A percentile compares a stretch with the other conserved stretches of the same genome.
Conservation (phyloP, 176 grass and related monocot species). For the Melocanna baccifera region DNA sequence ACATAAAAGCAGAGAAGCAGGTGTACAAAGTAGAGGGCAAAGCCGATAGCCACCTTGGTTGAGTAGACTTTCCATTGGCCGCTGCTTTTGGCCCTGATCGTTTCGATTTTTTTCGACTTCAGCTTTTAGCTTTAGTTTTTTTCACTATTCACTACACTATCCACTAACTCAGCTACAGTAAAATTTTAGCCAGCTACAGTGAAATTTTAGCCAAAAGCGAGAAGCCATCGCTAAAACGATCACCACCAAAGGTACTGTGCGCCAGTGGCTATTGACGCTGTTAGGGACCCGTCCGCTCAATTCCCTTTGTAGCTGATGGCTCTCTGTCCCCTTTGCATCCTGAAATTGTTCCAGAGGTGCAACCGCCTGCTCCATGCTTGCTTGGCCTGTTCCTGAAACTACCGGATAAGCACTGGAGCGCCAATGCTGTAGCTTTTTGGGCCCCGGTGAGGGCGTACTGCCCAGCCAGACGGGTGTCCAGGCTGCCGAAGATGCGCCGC, state of each 20-base stretch:
- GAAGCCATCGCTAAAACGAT: too few relatives aligned
- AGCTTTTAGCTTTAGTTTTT: too few relatives aligned
- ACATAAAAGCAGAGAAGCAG: too few relatives aligned
- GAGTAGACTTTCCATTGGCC: not conserved
- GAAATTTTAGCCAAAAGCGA: too few relatives aligned
- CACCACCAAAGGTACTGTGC: too few relatives aligned
- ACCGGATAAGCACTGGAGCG: slow-evolving; percentile 48
- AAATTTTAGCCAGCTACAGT: too few relatives aligned
- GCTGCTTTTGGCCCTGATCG: not conserved
- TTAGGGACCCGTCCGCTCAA: not conserved
- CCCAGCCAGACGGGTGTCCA: slow-evolving; percentile 49
- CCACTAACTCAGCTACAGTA: too few relatives aligned
- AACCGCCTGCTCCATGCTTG: slow-evolving; percentile 57
- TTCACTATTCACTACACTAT: too few relatives aligned
- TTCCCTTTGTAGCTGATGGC: not conserved
- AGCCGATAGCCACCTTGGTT: not conserved
- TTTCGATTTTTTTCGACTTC: too few relatives aligned
- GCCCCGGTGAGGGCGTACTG: slow-evolving; percentile 56
- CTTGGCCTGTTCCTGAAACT: slow-evolving; percentile 50
- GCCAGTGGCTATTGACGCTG: not conserved
- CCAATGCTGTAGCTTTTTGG: slow-evolving; percentile 41
- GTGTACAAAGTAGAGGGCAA: too few relatives aligned
- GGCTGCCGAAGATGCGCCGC: slow-evolving; percentile 42
- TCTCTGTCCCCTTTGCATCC: slow-evolving; percentile 32
- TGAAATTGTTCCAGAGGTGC: slow-evolving; percentile 45